These are phyloP conservation scores for Atkinsonella hypoxylon DNA, from an alignment of 2,329 filamentous ascomycete genomes.

Conservation along the genomic window DNA sequence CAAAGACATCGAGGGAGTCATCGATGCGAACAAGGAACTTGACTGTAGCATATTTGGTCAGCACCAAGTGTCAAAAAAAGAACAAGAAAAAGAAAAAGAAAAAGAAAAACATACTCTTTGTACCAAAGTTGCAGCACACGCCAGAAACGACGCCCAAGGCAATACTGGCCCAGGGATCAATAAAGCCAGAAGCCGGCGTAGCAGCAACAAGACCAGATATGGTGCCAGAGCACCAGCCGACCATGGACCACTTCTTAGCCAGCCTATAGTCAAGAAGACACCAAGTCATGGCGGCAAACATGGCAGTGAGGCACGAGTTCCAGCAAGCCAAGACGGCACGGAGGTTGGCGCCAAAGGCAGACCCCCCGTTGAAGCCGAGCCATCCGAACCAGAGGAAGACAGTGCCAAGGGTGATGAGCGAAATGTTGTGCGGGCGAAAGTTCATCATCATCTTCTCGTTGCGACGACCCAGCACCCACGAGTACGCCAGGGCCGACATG, in stretches of 20 bases:
- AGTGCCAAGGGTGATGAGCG: conserved; percentile 89
- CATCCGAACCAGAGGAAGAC: conserved; percentile 97
- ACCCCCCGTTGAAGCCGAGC: conserved; percentile 98
- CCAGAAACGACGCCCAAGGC: conserved; percentile 56
- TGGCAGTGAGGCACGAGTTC: conserved; percentile 91
- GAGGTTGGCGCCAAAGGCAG: conserved; percentile 84
- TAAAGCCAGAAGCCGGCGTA: conserved; percentile 56
- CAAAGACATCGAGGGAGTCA: conserved; percentile 61
- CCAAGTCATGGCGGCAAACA: conserved; percentile 89
- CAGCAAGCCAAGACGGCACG: conserved; percentile 94
- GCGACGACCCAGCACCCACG: conserved; percentile 85
- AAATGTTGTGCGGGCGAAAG: conserved; percentile 98
- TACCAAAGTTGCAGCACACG: conserved; percentile 55
- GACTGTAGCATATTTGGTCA: conserved; percentile 23
- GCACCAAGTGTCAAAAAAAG: neutral
- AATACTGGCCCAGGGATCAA: conserved; percentile 56
- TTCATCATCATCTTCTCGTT: conserved; percentile 99
- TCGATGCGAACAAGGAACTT: conserved; percentile 54
- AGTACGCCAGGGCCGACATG: conserved; percentile 87
- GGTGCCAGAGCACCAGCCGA: conserved; percentile 60
- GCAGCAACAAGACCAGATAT: conserved; percentile 61
- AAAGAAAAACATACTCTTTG: conserved; percentile 33
- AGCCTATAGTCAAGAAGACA: conserved; percentile 91
- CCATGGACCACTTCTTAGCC: conserved; percentile 82
- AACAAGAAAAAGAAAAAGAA: too few species aligned